Conservation (phyloP, 176 grass and related monocot genomes). For the Rhynchospora tenuis region DNA sequence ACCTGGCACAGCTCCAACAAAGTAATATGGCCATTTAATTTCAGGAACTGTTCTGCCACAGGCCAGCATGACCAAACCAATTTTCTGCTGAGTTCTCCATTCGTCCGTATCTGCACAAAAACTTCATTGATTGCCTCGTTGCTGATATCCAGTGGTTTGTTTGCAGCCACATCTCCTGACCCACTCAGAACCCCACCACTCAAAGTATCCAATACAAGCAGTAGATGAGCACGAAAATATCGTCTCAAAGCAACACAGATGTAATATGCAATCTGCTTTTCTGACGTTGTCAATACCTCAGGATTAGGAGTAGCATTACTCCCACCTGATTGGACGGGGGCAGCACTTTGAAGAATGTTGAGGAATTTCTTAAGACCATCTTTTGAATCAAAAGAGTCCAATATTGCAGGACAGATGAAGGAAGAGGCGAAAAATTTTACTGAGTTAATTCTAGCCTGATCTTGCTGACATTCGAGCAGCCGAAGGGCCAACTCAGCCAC, state of each 20-base stretch:
- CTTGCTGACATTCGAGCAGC: conserved; percentile 75
- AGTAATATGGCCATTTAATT: conserved; percentile 77
- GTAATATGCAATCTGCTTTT: conserved; percentile 97
- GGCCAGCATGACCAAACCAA: conserved; percentile 78
- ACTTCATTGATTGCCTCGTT: conserved; percentile 86
- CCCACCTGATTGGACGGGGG: conserved; percentile 58
- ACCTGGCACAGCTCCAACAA: conserved; percentile 95
- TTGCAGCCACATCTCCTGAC: conserved; percentile 67
- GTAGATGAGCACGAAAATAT: conserved; percentile 90
- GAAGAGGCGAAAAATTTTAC: conserved; percentile 86
- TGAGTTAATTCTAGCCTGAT: conserved; percentile 79
- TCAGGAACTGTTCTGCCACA: conserved; percentile 69
- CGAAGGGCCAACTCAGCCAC: conserved; percentile 84
- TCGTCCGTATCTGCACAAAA: conserved; percentile 84
- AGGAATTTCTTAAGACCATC: conserved; percentile 84
- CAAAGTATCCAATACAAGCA: conserved; percentile 84
- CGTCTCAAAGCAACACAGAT: conserved; percentile 84
- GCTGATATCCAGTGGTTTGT: conserved; percentile 89
- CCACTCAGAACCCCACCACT: conserved; percentile 65
- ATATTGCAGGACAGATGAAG: conserved; percentile 90
- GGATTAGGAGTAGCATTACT: conserved; percentile 37
- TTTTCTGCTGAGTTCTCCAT: conserved; percentile 80
- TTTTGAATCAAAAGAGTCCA: conserved; percentile 81
- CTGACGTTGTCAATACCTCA: conserved; percentile 67
- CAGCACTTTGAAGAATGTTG: conserved; percentile 60